A percentile compares a stretch with the other conserved stretches of the same genome.
Evolutionary conservation across 164 flowering plant species (phyloP).

Genomic region (grape (Vitis vinifera)): ASM3070453v1 NC_081808.1:2110001-2110500

Average conservation of each 20-base stretch:
- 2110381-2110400: too few species aligned
- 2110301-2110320: too few species aligned
- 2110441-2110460: not conserved
- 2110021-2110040: not conserved
- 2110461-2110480: conserved; percentile 1
- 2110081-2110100: not conserved
- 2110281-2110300: too few species aligned
- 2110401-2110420: too few species aligned
- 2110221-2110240: conserved; percentile 91
- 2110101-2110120: conserved; percentile 41
- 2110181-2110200: conserved; percentile 99
- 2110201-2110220: conserved; percentile 97
- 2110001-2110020: not conserved
- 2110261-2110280: not conserved
- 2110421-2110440: too few species aligned
- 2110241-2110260: conserved; percentile 70
- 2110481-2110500: conserved; percentile 98
- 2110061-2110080: not conserved
- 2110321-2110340: too few species aligned
- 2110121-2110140: conserved; percentile 97
- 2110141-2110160: conserved; percentile 88
- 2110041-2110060: not conserved
- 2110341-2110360: too few species aligned
- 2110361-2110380: too few species aligned
- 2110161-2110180: conserved; percentile 95